Evolutionary conservation across 805 yeast genomes (phyloP).

Genomic region (Clavispora phyllophila): DNA sequence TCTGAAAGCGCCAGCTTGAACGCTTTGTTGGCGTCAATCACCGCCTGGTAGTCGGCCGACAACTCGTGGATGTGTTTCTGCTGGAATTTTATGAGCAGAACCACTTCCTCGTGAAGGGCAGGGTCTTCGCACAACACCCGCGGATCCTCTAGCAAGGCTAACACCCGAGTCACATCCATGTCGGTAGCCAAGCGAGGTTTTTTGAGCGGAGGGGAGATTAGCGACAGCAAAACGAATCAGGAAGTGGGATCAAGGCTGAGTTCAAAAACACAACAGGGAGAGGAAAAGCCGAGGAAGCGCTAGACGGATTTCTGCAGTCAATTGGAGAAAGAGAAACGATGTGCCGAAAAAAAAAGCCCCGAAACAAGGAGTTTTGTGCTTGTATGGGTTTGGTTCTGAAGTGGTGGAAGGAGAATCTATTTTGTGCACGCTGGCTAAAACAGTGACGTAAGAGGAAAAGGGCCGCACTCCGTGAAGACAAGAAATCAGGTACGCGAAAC

Average conservation of each 20-base stretch:
- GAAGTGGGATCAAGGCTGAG: neutral
- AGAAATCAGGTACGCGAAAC: too few species aligned
- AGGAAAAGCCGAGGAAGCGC: neutral
- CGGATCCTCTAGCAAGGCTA: conserved; percentile 38
- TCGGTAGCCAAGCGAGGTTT: conserved; percentile 15
- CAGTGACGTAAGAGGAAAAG: too few species aligned
- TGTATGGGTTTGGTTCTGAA: too few species aligned
- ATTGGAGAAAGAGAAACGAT: too few species aligned
- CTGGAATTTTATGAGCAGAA: conserved; percentile 26
- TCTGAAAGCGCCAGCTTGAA: conserved; percentile 68
- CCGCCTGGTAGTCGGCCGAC: conserved; percentile 29
- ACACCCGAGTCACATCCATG: conserved; percentile 30
- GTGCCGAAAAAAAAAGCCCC: too few species aligned
- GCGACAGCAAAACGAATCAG: conserved; percentile 5
- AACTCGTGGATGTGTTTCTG: conserved; percentile 23
- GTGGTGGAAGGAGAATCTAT: too few species aligned
- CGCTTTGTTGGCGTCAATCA: conserved; percentile 57
- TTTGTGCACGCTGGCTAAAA: too few species aligned
- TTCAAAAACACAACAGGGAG: neutral
- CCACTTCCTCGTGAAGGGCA: conserved; percentile 27
- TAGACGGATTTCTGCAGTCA: too few species aligned
- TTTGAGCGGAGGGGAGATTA: conserved; percentile 9
- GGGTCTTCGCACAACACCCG: conserved; percentile 24
- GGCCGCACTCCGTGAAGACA: too few species aligned
- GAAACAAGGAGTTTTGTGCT: too few species aligned